These are phyloP conservation scores for Paradendryphiella salina DNA, from an alignment of 2,329 filamentous ascomycete genomes.

Conservation along the genomic window DNA sequence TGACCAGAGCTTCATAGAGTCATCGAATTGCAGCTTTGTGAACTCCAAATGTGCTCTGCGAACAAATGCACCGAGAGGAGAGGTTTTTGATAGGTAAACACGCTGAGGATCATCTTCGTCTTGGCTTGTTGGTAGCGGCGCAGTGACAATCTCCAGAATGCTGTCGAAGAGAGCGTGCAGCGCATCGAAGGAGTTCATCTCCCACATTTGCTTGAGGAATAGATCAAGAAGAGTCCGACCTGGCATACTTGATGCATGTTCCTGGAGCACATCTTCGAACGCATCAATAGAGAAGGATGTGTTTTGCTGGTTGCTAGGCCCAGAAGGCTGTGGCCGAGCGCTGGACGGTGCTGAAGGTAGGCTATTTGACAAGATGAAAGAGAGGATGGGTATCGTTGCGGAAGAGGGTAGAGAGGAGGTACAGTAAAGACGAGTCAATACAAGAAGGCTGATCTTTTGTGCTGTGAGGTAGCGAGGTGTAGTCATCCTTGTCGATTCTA, in stretches of 20 bases:
- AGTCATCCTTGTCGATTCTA: conserved; percentile 23
- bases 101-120: conserved; percentile 36
- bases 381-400: conserved; percentile 74
- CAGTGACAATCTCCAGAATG: conserved; percentile 62
- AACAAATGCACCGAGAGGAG: conserved; percentile 80
- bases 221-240: conserved; percentile 86
- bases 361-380: conserved; percentile 75
- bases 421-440: conserved; percentile 79
- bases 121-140: conserved; percentile 37
- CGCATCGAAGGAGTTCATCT: conserved; percentile 77
- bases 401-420: conserved; percentile 69
- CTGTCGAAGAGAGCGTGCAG: conserved; percentile 75
- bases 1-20: conserved; percentile 78
- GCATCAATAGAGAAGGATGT: conserved; percentile 43
- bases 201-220: conserved; percentile 81
- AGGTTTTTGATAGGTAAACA: conserved; percentile 70
- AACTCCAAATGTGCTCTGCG: conserved; percentile 79
- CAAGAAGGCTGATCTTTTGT: conserved; percentile 80
- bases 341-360: conserved; percentile 46
- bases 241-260: conserved; percentile 60
- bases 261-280: conserved; percentile 54
- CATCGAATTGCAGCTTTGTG: conserved; percentile 75
- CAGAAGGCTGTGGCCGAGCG: conserved; percentile 23
- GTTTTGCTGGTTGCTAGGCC: conserved; percentile 41
- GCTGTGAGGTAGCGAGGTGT: conserved; percentile 89